Evolutionary conservation across 2,329 filamentous ascomycete genomes (phyloP), one percentile per base, ranked within the genome.

Genomic region (Neoarthrinium moseri): DNA sequence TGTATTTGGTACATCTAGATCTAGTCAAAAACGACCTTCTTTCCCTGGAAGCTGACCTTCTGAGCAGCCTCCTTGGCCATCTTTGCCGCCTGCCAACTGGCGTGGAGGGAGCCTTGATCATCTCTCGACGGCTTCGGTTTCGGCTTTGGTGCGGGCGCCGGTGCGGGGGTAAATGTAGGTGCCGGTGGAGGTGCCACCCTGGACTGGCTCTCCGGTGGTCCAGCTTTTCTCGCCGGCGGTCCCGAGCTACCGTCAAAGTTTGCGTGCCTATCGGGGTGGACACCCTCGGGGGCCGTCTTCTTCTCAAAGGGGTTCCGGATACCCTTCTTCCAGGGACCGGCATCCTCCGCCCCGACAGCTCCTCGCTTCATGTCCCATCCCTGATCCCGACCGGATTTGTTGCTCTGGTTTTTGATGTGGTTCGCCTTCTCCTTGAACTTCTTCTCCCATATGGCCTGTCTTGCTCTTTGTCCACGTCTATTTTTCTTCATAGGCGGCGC

Each of bases 401-500:
- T 63, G 47, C 73, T 64, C 34, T 61, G 46, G n/a, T 61, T 48
- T 33, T 70, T 72, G 34, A 83, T 63, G 58, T 91, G 87, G 55
- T 84, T 87, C 2, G 89, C 89, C 51, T 78, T 75, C 12, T 76
- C 73, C 40, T 87, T 87, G 62, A 77, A 92, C 61, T 91, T 92
- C 69, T 89, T 85, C 70, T 92, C 88, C 73, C 83, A 87, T 48
- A 94, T 86, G 20, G 83, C 80, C 60, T 88, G 86, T 7, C 89
- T 80, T n/a, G 86, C 87, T 34, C 83, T 78, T 67, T 95, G 89
- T 4, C 89, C 89, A 37, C 82, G 76, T 18, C 87, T 77, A 57
- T 92, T 91, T 67, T 91, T 91, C 56, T 81, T 81, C 0, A 74
- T 67, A 1, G 72, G 64, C 4, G 73, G 73, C 5, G 78, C 79